Evolutionary conservation across 2,329 filamentous ascomycete genomes (phyloP), one percentile per base, ranked within the genome.

Genomic region (Diaporthe sp.): DNA sequence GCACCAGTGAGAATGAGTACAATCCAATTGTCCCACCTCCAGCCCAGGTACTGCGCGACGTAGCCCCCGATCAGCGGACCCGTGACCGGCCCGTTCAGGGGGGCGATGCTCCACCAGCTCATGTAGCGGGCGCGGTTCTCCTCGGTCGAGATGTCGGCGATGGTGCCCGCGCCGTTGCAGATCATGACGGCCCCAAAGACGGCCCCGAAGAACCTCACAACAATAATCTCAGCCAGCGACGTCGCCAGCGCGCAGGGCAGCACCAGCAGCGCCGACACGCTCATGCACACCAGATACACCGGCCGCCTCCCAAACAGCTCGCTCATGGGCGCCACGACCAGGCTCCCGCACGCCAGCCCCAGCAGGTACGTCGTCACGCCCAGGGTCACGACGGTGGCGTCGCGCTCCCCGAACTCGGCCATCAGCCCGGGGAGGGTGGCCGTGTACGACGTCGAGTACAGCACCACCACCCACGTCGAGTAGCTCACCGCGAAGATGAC

Each of bases 1-100:
- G 89, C 87, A 0, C 90, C 94, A 0, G 90, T 89, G 13, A 95
- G 87, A 70, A 97, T 96, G 80, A 96, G 84, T 12, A 93, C 90
- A 28, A 97, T 88, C 94, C 94, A 98, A 80, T 94, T 94, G 51
- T 93, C 93, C 95, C 95, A 98, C 42, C 95, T 87, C 96, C 96
- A 98, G 15, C 95, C 95, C 3, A 97, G 86, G 77, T 93, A 92
- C 82, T 95, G 88, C 78, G 83, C 94, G 1, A 94, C 90, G 79
- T 98, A 97, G 0, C 95, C 95, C 31, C 95, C 95, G 46, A 98
- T 92, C 0, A 96, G 85, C 0, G 94, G 93, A 0, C 82, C 82
- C 2, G 83, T 85, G 3, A 84, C 83, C 2, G 88, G 94, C 22
- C 94, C 95, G 80, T 98, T 98, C 82, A 98, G 90, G 0, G 96